Conservation (phyloP, 2,329 filamentous ascomycete species). For the Chaetoscypha palmicola region DNA sequence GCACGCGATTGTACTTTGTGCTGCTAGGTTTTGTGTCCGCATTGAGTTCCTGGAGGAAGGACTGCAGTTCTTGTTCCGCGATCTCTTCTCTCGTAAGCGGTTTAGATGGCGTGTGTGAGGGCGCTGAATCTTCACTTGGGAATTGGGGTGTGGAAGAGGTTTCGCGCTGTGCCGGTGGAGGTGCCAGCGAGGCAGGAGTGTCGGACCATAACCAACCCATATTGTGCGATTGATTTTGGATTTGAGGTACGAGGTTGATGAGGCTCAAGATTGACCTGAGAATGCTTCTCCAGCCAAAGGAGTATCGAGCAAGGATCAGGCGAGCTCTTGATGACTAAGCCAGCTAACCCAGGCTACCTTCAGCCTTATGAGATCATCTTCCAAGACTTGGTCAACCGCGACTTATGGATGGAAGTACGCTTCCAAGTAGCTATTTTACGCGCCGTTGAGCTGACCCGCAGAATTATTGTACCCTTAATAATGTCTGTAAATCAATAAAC, state of each 20-base stretch:
- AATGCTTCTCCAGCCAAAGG: background rate
- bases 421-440: no score
- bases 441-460: no score
- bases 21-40: constrained; percentile 19
- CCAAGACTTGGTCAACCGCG: background rate
- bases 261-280: constrained; percentile 6
- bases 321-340: background rate
- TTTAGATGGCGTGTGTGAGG: constrained; percentile 8
- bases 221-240: constrained; percentile 15
- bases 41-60: constrained; percentile 31
- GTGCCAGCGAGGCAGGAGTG: constrained; percentile 13
- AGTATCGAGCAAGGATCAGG: constrained; percentile 2
- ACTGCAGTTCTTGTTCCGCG: constrained; percentile 30
- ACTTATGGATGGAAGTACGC: no score
- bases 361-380: constrained; percentile 17
- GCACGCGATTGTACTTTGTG: constrained; percentile 26
- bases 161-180: constrained; percentile 5
- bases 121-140: background rate
- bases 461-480: background rate
- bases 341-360: no score
- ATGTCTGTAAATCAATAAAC: constrained; percentile 5
- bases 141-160: constrained; percentile 8
- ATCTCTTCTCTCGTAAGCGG: constrained; percentile 25
- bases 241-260: constrained; percentile 4
- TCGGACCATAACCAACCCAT: constrained; percentile 56